phyloP scores from a whole-genome alignment of 805 yeast species.

The Tetrapisispora pingtungensis region DNA sequence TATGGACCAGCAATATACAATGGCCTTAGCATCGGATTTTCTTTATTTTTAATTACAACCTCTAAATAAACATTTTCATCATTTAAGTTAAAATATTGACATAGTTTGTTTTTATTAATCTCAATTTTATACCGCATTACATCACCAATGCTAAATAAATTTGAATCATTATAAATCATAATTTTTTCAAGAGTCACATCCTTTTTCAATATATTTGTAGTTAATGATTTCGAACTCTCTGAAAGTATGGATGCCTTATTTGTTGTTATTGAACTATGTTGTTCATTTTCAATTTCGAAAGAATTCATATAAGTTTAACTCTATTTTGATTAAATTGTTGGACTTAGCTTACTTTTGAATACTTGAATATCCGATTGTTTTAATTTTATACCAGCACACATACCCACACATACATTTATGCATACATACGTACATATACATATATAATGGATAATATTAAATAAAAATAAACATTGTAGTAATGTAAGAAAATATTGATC shows the following conservation, averaged over 20 bases:
- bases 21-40: constrained; percentile 64
- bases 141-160: constrained; percentile 23
- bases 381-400: too few species aligned
- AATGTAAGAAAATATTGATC: too few species aligned
- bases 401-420: too few species aligned
- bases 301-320: background rate
- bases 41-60: constrained; percentile 59
- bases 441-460: too few species aligned
- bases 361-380: too few species aligned
- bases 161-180: constrained; percentile 15
- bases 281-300: background rate
- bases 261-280: background rate
- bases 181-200: background rate
- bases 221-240: background rate
- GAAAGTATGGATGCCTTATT: background rate
- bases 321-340: too few species aligned
- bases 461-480: too few species aligned
- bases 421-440: too few species aligned
- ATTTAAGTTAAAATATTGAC: constrained; percentile 4
- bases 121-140: constrained; percentile 19
- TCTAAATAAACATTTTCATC: constrained; percentile 8
- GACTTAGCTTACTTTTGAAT: too few species aligned
- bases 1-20: constrained; percentile 87
- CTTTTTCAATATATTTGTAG: background rate
- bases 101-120: constrained; percentile 12